Evolutionary conservation across 2,329 filamentous ascomycete genomes (phyloP).

Genomic region (Epichloe sibirici): DNA sequence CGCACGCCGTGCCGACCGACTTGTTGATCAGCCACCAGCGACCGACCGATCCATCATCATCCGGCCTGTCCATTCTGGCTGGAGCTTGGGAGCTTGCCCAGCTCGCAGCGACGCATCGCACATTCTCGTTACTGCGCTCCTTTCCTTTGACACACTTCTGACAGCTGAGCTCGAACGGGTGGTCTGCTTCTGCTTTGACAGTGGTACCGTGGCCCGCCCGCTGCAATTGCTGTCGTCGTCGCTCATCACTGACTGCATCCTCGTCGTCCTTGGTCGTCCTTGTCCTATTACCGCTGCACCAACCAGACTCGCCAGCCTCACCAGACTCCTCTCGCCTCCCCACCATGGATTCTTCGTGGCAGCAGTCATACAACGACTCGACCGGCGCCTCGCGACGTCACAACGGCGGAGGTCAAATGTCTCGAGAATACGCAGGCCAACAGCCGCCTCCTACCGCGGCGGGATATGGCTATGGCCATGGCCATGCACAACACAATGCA

Average conservation of each 20-base stretch:
- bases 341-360: conserved; percentile 48
- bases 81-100: conserved; percentile 6
- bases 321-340: conserved; percentile 12
- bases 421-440: conserved; percentile 33
- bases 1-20: neutral
- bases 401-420: conserved; percentile 37
- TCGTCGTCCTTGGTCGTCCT: conserved; percentile 1
- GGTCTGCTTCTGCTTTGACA: neutral
- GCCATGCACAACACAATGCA: conserved; percentile 56
- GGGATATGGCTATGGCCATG: conserved; percentile 47
- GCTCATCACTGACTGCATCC: neutral
- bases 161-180: neutral
- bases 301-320: neutral
- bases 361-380: conserved; percentile 51
- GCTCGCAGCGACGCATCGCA: conserved; percentile 3
- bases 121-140: neutral
- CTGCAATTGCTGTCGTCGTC: conserved; percentile 4
- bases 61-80: neutral
- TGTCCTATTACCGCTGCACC: conserved; percentile 1
- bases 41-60: conserved; percentile 1
- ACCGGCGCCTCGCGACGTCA: conserved; percentile 52
- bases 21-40: neutral
- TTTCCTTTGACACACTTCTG: neutral
- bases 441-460: conserved; percentile 19
- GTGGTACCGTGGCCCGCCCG: neutral